Evolutionary conservation across 2,329 filamentous ascomycete species (phyloP), one percentile per base, ranked within the genome.

Genomic region (Karstenula rhodostoma): DNA sequence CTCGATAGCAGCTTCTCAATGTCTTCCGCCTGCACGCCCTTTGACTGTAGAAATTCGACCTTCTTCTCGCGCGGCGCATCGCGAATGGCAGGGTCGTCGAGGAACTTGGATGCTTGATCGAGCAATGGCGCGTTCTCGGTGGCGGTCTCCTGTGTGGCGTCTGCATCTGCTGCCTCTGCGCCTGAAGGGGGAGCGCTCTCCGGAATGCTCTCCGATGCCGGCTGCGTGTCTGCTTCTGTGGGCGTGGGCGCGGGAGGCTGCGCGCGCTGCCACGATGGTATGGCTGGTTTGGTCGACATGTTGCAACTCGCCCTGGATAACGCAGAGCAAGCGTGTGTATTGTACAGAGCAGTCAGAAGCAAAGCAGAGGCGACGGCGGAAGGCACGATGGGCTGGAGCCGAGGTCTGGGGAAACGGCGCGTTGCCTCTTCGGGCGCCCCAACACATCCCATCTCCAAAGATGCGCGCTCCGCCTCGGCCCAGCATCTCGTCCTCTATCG

Each of bases 31-130:
- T 79, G 80, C 8, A 97, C 80, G 3, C 92, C 92, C 76, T 97
- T 97, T 53, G 86, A 87, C 71, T 89, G 85, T 1, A 97, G 80
- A 68, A 97, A 97, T 8, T 86, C 85, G 22, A 86, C 82, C 80
- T 96, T 96, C 77, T 88, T 89, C 58, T 92, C 89, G 47, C 84
- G 83, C 0, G 90, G 83, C 35, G 90, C 87, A 76, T 89, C 81
- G 60, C 85, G 87, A 59, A 97, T 91, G 22, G 84, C 83, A 8
- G 91, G 87, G 61, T 96, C 90, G 53, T 91, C 82, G 4, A 97
- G 84, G 73, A 97, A 97, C 56, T 83, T 86, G 46, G 85, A 84
- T 29, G 93, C 93, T 72, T 93, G 87, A 17, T 92, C 87, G 37
- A 91, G 71, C 37, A 79, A 56, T 13, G 66, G 56, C 19, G 49